phyloP scores from a whole-genome alignment of 192 early-diverging fungal species.

The Allomyces macrogynus region DNA sequence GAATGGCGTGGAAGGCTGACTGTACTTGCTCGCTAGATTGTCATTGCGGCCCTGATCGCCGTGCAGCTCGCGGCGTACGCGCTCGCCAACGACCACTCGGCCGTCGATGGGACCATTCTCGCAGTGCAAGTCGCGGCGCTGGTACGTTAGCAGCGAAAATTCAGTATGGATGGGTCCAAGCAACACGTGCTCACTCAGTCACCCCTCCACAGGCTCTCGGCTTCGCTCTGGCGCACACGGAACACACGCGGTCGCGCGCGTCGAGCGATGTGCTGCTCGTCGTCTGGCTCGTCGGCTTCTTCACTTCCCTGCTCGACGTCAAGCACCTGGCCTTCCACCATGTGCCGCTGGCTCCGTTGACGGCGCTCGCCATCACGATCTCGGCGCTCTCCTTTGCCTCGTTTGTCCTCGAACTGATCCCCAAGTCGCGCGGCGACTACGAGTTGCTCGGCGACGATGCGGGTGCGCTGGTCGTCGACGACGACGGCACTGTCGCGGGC shows the following conservation, averaged over 20 bases:
- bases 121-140: too few relatives aligned
- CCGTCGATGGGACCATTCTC: too few relatives aligned
- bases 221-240: slow-evolving; percentile 17
- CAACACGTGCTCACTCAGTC: neutral
- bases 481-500: slow-evolving; percentile 7
- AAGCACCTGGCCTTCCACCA: neutral
- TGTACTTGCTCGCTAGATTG: neutral
- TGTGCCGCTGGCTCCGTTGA: slow-evolving; percentile 7
- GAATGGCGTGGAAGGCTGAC: neutral
- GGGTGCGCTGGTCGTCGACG: slow-evolving; percentile 10
- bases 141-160: too few relatives aligned
- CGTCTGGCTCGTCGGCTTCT: slow-evolving; percentile 22
- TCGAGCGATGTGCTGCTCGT: slow-evolving; percentile 31
- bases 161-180: too few relatives aligned
- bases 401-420: slow-evolving; percentile 13
- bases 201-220: slow-evolving; percentile 8
- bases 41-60: neutral
- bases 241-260: slow-evolving; percentile 20
- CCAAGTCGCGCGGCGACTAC: slow-evolving; percentile 13
- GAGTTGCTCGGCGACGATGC: slow-evolving; percentile 12
- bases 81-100: too few relatives aligned
- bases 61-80: too few relatives aligned
- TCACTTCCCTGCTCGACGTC: slow-evolving; percentile 11
- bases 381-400: slow-evolving; percentile 3
- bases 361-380: slow-evolving; percentile 11